Percentiles rank a stretch among this genome's conserved stretches.
Evolutionary conservation across 2,329 filamentous ascomycete genomes (phyloP).

Genomic region (Phialophora verrucosa): DNA sequence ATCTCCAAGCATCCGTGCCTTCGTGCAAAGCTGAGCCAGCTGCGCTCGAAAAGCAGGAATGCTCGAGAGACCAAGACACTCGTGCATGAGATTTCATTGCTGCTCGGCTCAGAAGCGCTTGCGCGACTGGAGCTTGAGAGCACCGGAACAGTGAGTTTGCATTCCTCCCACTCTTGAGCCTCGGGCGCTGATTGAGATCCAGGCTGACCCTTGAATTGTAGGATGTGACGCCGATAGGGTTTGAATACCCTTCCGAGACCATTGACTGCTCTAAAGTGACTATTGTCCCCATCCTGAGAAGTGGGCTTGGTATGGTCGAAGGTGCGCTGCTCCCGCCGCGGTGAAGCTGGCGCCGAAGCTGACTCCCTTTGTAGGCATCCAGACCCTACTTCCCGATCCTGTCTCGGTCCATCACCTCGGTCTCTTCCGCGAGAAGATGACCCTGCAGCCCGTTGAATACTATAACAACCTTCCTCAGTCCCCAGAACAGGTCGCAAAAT

Average conservation of each 20-base stretch:
- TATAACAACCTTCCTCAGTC: conserved; percentile 86
- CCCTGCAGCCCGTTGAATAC: conserved; percentile 90
- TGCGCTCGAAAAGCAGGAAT: conserved; percentile 73
- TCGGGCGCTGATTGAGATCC: conserved; percentile 23
- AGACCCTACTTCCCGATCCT: conserved; percentile 77
- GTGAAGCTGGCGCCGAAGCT: not conserved
- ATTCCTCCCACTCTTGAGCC: conserved; percentile 14
- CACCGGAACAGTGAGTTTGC: conserved; percentile 66
- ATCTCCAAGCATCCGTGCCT: conserved; percentile 86
- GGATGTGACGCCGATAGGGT: conserved; percentile 80
- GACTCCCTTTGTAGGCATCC: conserved; percentile 63
- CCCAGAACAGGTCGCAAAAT: conserved; percentile 49
- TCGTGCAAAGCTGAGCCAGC: conserved; percentile 83
- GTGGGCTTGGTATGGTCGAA: conserved; percentile 89
- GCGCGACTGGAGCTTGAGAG: conserved; percentile 62
- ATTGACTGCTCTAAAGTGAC: conserved; percentile 72
- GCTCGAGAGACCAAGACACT: conserved; percentile 79
- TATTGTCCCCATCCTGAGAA: conserved; percentile 90
- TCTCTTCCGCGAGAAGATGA: conserved; percentile 87
- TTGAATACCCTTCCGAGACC: conserved; percentile 70
- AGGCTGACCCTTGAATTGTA: conserved; percentile 46
- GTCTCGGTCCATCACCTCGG: conserved; percentile 92
- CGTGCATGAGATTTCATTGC: conserved; percentile 82
- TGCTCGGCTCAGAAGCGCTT: conserved; percentile 83
- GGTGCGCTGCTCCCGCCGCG: conserved; percentile 53